Evolutionary conservation across 176 grass and related monocot genomes (phyloP).

Genomic region (Ananas comosus): DNA sequence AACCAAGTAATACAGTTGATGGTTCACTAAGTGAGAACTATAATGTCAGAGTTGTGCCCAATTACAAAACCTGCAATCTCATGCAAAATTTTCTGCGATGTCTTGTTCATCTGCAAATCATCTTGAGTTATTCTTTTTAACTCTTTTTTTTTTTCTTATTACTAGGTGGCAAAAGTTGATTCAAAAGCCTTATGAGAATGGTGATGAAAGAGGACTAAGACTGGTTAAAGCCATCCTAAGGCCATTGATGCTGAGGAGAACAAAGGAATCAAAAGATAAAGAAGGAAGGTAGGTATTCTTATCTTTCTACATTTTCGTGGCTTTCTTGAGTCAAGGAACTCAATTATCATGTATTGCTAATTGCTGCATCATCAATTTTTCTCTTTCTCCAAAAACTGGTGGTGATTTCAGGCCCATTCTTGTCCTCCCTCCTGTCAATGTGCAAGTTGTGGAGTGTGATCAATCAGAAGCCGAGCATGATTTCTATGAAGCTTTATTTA

Average conservation of each 20-base stretch:
- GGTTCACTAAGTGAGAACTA: not conserved
- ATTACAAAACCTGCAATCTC: not conserved
- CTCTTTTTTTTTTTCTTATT: constrained; percentile 3
- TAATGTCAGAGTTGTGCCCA: not conserved
- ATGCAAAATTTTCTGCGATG: not conserved
- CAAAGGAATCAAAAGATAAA: constrained; percentile 89
- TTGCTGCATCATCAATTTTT: not conserved
- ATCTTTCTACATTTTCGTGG: not conserved
- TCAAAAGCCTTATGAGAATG: constrained; percentile 78
- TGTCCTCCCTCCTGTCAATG: constrained; percentile 59
- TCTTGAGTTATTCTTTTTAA: not conserved
- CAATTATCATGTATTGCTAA: not conserved
- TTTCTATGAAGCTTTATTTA: constrained; percentile 82
- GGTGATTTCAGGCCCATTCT: constrained; percentile 70
- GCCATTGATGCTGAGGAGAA: constrained; percentile 82
- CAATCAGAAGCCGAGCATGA: constrained; percentile 64
- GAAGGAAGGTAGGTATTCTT: constrained; percentile 48
- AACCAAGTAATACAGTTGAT: not conserved
- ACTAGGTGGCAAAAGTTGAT: constrained; percentile 78
- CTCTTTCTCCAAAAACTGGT: constrained; percentile 1
- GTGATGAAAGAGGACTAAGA: constrained; percentile 64
- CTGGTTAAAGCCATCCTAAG: constrained; percentile 83
- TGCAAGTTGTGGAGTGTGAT: constrained; percentile 59
- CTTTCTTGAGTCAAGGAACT: not conserved
- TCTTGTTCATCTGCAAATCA: no score